Evolutionary conservation across 2,329 filamentous ascomycete species (phyloP), one percentile per base, ranked within the genome.

Genomic region (Epichloe sibirici): DNA sequence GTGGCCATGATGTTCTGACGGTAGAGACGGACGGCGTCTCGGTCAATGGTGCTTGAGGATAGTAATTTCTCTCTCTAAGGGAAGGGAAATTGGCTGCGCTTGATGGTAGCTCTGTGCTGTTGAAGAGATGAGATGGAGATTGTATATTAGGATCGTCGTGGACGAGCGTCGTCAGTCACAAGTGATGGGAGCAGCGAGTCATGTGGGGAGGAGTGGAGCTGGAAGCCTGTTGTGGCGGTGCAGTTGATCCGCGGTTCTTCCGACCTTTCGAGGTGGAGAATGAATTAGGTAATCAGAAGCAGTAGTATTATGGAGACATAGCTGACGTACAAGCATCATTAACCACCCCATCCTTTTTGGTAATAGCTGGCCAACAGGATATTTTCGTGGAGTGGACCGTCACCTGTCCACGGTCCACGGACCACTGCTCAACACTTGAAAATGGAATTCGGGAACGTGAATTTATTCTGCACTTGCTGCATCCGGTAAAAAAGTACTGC

Each of bases 1-100:
- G 52, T 76, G 48, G 85, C 78, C 87, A 91, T 91, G 53, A 43
- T 61, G 21, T 9, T 34, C 23, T 17, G 15, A n/a, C 43, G 25
- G 25, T 11, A 15, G 12, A 12, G 35, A 35, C 39, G 28, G 15
- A 8, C 21, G 31, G 31, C 8, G 15, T 43, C 13, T 21, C 21
- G 21, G 9, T 8, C 3, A 13, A 11, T 44, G 2, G 21, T 21
- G 42, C 23, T 44, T 21, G 5, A 23, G 7, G 3, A 39, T n/a
- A 5, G 31, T 44, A 12, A 1, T 45, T 8, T 31, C 13, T 45
- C 13, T 11, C 9, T 21, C 8, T 7, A 15, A 12, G 6, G 28
- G 3, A 25, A 38, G 17, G 8, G 17, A 7, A 28, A 45, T 42
- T 6, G 35, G 25, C 43, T 40, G 11, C 34, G 5, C 35, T 45